These are phyloP conservation scores for Bruguiera gymnorhiza DNA, from an alignment of 345 rosid genomes.

Conservation along the genomic window DNA sequence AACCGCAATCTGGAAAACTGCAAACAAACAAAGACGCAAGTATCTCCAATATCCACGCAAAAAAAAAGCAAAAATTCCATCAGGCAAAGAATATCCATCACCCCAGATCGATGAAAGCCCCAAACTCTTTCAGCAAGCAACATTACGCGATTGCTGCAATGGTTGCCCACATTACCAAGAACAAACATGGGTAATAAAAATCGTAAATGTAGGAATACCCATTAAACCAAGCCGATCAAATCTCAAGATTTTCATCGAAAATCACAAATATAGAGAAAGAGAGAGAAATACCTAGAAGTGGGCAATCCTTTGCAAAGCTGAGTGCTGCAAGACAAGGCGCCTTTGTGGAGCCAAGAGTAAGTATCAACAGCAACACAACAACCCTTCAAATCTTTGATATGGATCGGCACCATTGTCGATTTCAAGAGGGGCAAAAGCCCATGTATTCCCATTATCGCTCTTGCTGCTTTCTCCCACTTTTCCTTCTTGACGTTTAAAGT, in stretches of 20 bases:
- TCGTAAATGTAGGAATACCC: not conserved
- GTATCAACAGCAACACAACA: conserved; percentile 83
- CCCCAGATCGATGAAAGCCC: conserved; percentile 1
- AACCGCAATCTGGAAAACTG: not conserved
- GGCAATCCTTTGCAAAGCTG: conserved; percentile 68
- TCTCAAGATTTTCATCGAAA: not conserved
- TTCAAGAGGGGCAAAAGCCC: conserved; percentile 85
- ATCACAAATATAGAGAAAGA: not conserved
- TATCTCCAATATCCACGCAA: not conserved
- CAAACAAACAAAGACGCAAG: not conserved
- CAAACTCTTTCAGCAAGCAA: not conserved
- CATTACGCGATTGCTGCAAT: not conserved
- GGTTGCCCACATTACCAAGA: not conserved
- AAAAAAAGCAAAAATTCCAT: not conserved
- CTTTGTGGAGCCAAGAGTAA: conserved; percentile 92
- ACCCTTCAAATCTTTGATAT: conserved; percentile 70
- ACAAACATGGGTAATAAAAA: not conserved
- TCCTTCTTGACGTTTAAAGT: too few species aligned
- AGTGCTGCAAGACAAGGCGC: conserved; percentile 64
- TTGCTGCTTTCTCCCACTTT: not conserved
- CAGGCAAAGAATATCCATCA: conserved; percentile 12
- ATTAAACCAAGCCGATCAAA: not conserved
- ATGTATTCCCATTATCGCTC: conserved; percentile 59
- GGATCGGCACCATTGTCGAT: conserved; percentile 74
- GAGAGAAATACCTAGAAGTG: conserved; percentile 47